Evolutionary conservation across 352 stramenopile genomes (phyloP).

Genomic region (Phytophthora constricta): DNA sequence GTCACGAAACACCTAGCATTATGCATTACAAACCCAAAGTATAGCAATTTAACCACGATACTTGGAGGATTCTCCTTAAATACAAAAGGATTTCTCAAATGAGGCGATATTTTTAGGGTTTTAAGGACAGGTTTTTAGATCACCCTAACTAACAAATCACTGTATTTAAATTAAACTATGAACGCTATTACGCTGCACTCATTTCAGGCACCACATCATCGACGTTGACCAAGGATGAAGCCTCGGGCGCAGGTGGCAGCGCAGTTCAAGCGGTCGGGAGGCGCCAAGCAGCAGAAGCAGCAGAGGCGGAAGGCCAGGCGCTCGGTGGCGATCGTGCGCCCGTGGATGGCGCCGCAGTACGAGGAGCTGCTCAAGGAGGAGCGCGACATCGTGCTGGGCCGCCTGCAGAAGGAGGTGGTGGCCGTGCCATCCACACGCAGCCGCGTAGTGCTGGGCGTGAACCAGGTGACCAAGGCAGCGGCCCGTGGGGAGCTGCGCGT

Average conservation of each 20-base stretch:
- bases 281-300: conserved; percentile 15
- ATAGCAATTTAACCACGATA: too few relatives aligned
- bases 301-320: conserved; percentile 26
- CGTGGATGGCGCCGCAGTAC: conserved; percentile 62
- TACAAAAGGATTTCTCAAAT: too few relatives aligned
- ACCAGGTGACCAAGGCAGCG: conserved; percentile 59
- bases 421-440: conserved; percentile 21
- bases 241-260: conserved; percentile 23
- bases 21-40: too few relatives aligned
- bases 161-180: too few relatives aligned
- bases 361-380: conserved; percentile 73
- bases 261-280: conserved; percentile 33
- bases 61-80: too few relatives aligned
- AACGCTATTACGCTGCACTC: too few relatives aligned
- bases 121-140: too few relatives aligned
- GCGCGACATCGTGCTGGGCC: conserved; percentile 81
- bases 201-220: too few relatives aligned
- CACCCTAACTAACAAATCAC: too few relatives aligned
- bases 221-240: conserved; percentile 26
- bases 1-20: too few relatives aligned
- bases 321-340: conserved; percentile 33
- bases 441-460: conserved; percentile 59
- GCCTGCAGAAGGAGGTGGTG: conserved; percentile 68
- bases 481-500: conserved; percentile 53
- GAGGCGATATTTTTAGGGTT: too few relatives aligned